Evolutionary conservation across 2,329 filamentous ascomycete species (phyloP).

Genomic region (Clarireedia monteithiana): DNA sequence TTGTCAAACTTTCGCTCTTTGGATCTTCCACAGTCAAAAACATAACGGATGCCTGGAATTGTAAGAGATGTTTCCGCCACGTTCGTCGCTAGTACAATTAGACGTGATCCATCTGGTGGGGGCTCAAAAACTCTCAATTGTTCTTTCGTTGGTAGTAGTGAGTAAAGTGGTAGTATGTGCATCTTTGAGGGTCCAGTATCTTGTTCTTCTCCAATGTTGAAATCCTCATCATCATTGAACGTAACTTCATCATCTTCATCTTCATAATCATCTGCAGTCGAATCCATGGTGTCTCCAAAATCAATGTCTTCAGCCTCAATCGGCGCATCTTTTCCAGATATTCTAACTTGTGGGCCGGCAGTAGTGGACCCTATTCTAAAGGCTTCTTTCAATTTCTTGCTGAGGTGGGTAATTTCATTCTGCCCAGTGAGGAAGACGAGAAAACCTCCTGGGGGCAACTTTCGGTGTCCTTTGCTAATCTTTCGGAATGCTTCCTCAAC

Average conservation of each 20-base stretch:
- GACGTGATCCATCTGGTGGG: constrained; percentile 71
- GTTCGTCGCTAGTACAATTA: constrained; percentile 90
- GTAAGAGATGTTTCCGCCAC: constrained; percentile 96
- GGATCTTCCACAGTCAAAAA: constrained; percentile 87
- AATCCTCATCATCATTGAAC: constrained; percentile 34
- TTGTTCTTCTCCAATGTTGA: constrained; percentile 60
- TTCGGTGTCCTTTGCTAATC: constrained; percentile 77
- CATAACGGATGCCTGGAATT: constrained; percentile 89
- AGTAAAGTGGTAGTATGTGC: constrained; percentile 90
- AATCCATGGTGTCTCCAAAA: constrained; percentile 57
- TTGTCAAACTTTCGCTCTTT: constrained; percentile 89
- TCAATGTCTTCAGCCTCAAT: constrained; percentile 84
- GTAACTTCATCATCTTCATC: constrained; percentile 58
- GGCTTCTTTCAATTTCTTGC: constrained; percentile 65
- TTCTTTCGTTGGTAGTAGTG: constrained; percentile 80
- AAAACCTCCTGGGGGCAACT: constrained; percentile 83
- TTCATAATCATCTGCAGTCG: constrained; percentile 46
- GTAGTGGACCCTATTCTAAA: constrained; percentile 40
- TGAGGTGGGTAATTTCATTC: constrained; percentile 81
- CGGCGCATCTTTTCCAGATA: constrained; percentile 69
- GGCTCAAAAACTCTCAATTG: constrained; percentile 86
- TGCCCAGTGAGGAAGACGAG: constrained; percentile 92
- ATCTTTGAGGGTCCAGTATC: constrained; percentile 62
- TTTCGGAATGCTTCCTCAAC: constrained; percentile 86
- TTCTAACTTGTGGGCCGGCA: constrained; percentile 59